These are phyloP conservation scores for Ricinus communis DNA, from an alignment of 345 rosid species.

Conservation along the genomic window DNA sequence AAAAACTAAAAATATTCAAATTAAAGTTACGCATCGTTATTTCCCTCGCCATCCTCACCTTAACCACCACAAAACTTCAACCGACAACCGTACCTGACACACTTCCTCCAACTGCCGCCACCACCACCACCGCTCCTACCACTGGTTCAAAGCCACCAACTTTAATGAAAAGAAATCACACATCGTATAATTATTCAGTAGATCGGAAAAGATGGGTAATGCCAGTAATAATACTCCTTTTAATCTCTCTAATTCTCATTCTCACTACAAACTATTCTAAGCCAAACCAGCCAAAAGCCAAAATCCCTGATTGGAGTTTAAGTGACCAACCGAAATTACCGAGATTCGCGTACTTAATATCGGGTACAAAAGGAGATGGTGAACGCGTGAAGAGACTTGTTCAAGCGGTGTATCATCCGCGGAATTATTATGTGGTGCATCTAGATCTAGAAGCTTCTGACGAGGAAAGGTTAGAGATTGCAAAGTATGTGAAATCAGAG, in stretches of 20 bases:
- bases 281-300: conserved; percentile 17
- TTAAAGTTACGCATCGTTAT: background rate
- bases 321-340: conserved; percentile 40
- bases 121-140: background rate
- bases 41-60: conserved; percentile 8
- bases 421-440: conserved; percentile 76
- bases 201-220: conserved; percentile 47
- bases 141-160: background rate
- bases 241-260: conserved; percentile 41
- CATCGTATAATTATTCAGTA: conserved; percentile 30
- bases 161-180: conserved; percentile 59
- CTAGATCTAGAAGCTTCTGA: conserved; percentile 87
- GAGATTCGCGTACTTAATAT: conserved; percentile 66
- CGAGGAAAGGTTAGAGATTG: conserved; percentile 70
- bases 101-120: background rate
- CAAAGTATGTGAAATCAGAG: conserved; percentile 71
- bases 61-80: background rate
- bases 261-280: conserved; percentile 32
- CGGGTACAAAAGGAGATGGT: conserved; percentile 79
- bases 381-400: conserved; percentile 58
- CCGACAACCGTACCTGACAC: background rate
- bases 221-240: conserved; percentile 30
- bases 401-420: conserved; percentile 71
- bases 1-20: background rate
- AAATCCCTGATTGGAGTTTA: conserved; percentile 19